Conservation (phyloP, 148 eudicot species). For the Dianthus caryophyllus region DNA sequence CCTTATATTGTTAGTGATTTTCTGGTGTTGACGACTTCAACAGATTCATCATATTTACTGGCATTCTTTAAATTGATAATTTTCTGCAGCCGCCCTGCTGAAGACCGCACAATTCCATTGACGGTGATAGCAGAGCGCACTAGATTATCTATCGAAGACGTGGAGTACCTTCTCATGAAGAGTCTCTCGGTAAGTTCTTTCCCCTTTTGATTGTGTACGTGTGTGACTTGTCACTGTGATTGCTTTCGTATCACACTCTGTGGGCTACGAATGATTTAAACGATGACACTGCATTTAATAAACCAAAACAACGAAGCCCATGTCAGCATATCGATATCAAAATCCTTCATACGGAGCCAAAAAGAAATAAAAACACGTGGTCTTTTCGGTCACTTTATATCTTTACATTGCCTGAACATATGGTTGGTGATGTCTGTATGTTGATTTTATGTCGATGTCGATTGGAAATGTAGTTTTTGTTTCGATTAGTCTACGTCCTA, state of each 20-base stretch:
- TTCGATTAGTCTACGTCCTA: too few relatives aligned
- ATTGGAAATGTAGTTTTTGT: too few relatives aligned
- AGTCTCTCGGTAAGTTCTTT: constrained; percentile 76
- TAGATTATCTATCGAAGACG: constrained; percentile 70
- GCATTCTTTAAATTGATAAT: not conserved
- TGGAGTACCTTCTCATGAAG: constrained; percentile 96
- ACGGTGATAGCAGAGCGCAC: constrained; percentile 79
- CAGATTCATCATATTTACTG: constrained; percentile 6
- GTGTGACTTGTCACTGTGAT: not conserved
- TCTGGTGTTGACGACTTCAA: not conserved
- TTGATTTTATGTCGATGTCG: too few relatives aligned
- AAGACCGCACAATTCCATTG: constrained; percentile 83
- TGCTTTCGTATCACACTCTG: not conserved
- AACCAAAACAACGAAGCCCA: too few relatives aligned
- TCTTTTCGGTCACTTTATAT: too few relatives aligned
- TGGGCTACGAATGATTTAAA: not conserved
- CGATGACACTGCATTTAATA: not conserved
- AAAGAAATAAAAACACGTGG: too few relatives aligned
- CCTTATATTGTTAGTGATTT: not conserved
- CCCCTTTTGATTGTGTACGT: not conserved
- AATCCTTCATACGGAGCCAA: too few relatives aligned
- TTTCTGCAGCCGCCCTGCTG: constrained; percentile 79
- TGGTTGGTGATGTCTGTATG: too few relatives aligned
- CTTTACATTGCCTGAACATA: too few relatives aligned
- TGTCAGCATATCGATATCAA: too few relatives aligned